phyloP scores from a whole-genome alignment of 495 filamentous ascomycete species.

The Neurospora sp. region DNA sequence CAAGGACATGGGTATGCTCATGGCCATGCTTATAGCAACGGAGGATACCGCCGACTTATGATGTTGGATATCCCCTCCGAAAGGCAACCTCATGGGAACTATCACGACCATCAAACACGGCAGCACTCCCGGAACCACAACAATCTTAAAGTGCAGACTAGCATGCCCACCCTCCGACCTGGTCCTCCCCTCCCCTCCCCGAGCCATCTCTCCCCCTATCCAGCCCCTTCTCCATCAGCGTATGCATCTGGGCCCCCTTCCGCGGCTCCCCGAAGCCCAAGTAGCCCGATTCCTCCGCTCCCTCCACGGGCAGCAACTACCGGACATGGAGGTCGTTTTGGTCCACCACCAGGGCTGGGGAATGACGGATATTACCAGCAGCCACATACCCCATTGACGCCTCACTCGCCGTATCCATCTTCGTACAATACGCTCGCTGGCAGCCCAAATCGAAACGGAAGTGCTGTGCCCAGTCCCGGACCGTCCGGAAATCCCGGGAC shows the following conservation, averaged over 20 bases:
- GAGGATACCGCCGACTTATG: not conserved
- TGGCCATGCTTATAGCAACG: not conserved
- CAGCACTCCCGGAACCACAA: not conserved
- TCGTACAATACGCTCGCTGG: not conserved
- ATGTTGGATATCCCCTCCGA: not conserved
- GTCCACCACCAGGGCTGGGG: too few relatives aligned
- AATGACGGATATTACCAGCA: not conserved
- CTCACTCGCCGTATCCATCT: not conserved
- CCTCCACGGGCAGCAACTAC: not conserved
- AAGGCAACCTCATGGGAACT: not conserved
- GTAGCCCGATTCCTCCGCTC: not conserved
- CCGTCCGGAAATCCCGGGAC: not conserved
- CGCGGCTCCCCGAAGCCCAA: not conserved
- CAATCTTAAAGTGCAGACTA: not conserved
- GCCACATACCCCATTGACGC: not conserved
- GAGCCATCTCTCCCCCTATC: not conserved
- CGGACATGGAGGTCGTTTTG: not conserved
- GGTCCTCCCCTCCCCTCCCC: not conserved
- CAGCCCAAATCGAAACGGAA: not conserved
- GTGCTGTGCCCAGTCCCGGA: not conserved
- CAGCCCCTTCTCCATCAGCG: not conserved
- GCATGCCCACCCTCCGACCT: not conserved
- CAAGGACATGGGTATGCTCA: not conserved
- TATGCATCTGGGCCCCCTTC: not conserved
- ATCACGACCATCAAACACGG: not conserved